phyloP scores from a whole-genome alignment of 2,329 filamentous ascomycete genomes.

The Penicillium sp. region DNA sequence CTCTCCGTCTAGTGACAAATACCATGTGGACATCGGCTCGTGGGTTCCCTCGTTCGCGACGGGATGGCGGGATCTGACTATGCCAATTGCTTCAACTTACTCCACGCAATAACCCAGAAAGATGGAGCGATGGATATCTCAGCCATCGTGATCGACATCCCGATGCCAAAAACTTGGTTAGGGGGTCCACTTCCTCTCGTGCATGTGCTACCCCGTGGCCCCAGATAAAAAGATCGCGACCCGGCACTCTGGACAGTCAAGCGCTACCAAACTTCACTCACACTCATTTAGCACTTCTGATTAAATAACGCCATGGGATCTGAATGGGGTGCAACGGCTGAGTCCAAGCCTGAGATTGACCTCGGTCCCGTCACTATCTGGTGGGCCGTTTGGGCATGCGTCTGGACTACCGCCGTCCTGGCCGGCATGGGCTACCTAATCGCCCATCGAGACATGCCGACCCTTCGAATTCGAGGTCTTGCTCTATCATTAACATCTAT shows the following conservation, averaged over 20 bases:
- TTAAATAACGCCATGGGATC: slow-evolving; percentile 27
- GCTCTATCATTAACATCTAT: slow-evolving; percentile 38
- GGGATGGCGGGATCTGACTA: neutral
- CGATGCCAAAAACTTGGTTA: neutral
- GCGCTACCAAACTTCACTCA: slow-evolving; percentile 21
- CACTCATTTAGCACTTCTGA: slow-evolving; percentile 12
- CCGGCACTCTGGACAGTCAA: neutral
- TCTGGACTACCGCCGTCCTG: slow-evolving; percentile 37
- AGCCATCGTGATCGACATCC: neutral
- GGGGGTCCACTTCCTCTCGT: slow-evolving; percentile 1
- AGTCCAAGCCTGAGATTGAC: slow-evolving; percentile 24
- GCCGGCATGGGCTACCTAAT: slow-evolving; percentile 36
- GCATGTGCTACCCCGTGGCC: neutral
- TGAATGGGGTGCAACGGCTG: slow-evolving; percentile 29
- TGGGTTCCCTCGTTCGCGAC: neutral
- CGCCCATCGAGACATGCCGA: slow-evolving; percentile 33
- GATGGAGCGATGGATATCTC: neutral
- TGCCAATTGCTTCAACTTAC: neutral
- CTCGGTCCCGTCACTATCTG: slow-evolving; percentile 29
- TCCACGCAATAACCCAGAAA: neutral
- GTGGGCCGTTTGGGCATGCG: slow-evolving; percentile 29
- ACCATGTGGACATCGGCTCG: neutral
- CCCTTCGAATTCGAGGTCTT: slow-evolving; percentile 42
- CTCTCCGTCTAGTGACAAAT: slow-evolving; percentile 1
- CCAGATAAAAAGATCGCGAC: slow-evolving; percentile 1